Conservation (phyloP, 2,329 filamentous ascomycete species). For the Fusarium proliferatum region DNA sequence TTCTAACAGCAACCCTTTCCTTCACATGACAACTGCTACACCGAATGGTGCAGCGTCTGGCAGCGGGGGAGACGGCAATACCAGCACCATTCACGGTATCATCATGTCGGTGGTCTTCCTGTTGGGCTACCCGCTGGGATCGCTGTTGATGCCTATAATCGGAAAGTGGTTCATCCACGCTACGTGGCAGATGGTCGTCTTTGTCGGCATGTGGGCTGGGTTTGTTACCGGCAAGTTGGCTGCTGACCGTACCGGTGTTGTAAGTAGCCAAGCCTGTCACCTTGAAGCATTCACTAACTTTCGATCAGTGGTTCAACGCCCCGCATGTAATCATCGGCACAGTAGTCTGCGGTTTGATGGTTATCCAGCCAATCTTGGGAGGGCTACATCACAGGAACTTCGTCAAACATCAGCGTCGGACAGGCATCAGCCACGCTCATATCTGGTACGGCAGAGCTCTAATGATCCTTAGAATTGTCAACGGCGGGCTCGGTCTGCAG, state of each 20-base stretch:
- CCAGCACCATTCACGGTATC: background rate
- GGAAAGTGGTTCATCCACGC: background rate
- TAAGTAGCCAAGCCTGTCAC: background rate
- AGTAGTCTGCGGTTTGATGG: constrained; percentile 63
- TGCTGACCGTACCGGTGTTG: background rate
- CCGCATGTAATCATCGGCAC: constrained; percentile 67
- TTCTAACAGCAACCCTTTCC: background rate
- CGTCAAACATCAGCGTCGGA: constrained; percentile 58
- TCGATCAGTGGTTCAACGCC: constrained; percentile 59
- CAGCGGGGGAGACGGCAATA: background rate
- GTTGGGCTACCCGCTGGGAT: background rate
- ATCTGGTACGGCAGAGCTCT: constrained; percentile 70
- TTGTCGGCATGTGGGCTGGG: background rate
- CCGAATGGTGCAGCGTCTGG: background rate
- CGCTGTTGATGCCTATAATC: background rate
- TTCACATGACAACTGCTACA: background rate
- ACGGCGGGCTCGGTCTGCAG: constrained; percentile 69
- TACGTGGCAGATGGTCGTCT: background rate
- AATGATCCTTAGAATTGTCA: constrained; percentile 68
- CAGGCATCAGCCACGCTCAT: constrained; percentile 63
- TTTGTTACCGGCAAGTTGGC: background rate
- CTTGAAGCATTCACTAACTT: background rate
- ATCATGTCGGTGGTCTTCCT: background rate
- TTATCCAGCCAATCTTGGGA: constrained; percentile 68
- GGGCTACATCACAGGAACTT: constrained; percentile 66